Conservation (phyloP, 768 basidiomycete species). For the Lepiota venenata region DNA sequence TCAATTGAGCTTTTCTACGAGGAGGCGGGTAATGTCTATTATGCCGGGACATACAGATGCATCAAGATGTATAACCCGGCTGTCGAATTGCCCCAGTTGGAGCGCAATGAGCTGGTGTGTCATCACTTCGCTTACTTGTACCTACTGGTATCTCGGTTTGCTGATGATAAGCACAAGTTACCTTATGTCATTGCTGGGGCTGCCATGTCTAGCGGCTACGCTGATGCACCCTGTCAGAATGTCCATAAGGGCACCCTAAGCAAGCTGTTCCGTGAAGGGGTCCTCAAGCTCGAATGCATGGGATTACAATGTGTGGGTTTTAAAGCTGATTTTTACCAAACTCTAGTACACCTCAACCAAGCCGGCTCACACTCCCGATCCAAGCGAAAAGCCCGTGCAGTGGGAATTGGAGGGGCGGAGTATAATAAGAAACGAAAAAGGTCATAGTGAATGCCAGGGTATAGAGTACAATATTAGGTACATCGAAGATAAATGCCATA, state of each 20-base stretch:
- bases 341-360: background rate
- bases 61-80: background rate
- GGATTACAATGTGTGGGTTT: constrained; percentile 3
- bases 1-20: background rate
- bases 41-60: constrained; percentile 3
- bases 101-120: background rate
- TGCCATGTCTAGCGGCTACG: background rate
- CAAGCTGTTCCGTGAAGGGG: constrained; percentile 2
- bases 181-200: too few relatives aligned
- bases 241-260: constrained; percentile 1
- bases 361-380: background rate
- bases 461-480: too few relatives aligned
- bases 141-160: too few relatives aligned
- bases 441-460: too few relatives aligned
- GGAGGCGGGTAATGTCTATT: background rate
- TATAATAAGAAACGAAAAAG: background rate
- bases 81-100: background rate
- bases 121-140: background rate
- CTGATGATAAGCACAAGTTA: background rate
- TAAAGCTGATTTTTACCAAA: background rate
- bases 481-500: too few relatives aligned
- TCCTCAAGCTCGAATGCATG: background rate
- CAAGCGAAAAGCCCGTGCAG: background rate
- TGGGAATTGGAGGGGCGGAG: background rate
- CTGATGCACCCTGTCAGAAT: background rate